These are phyloP conservation scores for Malassezia pachydermatis DNA, from an alignment of 1,284 basidiomycete genomes.

Conservation along the genomic window DNA sequence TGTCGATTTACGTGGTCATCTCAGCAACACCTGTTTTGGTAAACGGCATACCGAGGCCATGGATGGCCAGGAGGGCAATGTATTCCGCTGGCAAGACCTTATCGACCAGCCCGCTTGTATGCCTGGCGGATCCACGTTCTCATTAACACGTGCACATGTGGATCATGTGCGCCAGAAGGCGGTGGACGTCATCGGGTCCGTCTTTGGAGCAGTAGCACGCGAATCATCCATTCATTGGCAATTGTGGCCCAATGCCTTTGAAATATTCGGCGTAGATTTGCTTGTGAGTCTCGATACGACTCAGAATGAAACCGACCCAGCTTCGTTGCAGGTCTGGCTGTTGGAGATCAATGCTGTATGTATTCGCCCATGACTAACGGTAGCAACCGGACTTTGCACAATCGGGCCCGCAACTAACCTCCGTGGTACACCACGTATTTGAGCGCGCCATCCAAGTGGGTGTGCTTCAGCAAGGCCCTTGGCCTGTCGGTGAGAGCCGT, in stretches of 20 bases:
- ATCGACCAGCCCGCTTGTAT: slow-evolving; percentile 7
- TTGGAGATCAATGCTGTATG: slow-evolving; percentile 72
- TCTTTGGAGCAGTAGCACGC: slow-evolving; percentile 72
- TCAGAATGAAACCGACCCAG: too few species aligned
- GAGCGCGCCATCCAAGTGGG: slow-evolving; percentile 30
- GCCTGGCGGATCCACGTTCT: background rate
- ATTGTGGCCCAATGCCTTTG: slow-evolving; percentile 78
- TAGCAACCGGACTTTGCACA: slow-evolving; percentile 85
- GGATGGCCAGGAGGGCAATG: slow-evolving; percentile 27
- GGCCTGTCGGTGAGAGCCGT: slow-evolving; percentile 27
- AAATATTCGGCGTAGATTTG: slow-evolving; percentile 87
- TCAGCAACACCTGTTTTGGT: slow-evolving; percentile 82
- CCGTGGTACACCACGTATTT: slow-evolving; percentile 73
- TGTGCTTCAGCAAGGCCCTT: slow-evolving; percentile 18
- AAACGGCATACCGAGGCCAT: slow-evolving; percentile 14
- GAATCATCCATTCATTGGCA: slow-evolving; percentile 74
- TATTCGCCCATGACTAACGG: background rate
- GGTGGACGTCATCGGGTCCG: slow-evolving; percentile 58
- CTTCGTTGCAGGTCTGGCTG: slow-evolving; percentile 59
- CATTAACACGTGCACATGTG: slow-evolving; percentile 51
- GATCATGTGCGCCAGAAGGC: slow-evolving; percentile 20
- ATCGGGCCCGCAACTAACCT: slow-evolving; percentile 70
- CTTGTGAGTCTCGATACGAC: slow-evolving; percentile 58
- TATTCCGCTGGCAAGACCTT: slow-evolving; percentile 19
- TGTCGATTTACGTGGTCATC: slow-evolving; percentile 63